Evolutionary conservation across 2,329 filamentous ascomycete species (phyloP).

Genomic region (Phaeomoniella chlamydospora): DNA sequence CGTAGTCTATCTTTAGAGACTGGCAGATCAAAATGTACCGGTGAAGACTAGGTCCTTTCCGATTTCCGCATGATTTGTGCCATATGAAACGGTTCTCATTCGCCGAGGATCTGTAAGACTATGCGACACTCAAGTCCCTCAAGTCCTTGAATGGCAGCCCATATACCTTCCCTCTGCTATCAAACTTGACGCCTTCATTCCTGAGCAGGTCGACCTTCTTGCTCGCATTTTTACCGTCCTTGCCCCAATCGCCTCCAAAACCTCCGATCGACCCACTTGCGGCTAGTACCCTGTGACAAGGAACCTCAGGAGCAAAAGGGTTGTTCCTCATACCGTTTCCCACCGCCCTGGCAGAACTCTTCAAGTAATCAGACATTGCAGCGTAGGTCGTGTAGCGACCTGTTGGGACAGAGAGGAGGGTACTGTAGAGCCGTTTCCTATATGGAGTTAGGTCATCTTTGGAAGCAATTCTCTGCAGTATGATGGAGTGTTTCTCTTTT

Average conservation of each 20-base stretch:
- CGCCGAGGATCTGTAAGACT: neutral
- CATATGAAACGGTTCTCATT: no score
- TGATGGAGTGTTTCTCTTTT: slow-evolving; percentile 2
- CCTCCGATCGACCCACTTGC: slow-evolving; percentile 26
- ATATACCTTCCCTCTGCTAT: slow-evolving; percentile 25
- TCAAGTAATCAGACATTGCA: slow-evolving; percentile 50
- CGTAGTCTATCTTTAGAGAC: no score
- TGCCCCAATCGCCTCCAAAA: slow-evolving; percentile 35
- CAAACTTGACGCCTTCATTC: slow-evolving; percentile 29
- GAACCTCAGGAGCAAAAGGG: slow-evolving; percentile 40
- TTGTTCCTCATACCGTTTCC: slow-evolving; percentile 65
- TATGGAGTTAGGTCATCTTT: slow-evolving; percentile 34
- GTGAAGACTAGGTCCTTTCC: no score
- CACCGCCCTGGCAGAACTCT: slow-evolving; percentile 60
- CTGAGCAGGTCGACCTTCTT: slow-evolving; percentile 25
- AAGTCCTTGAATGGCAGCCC: slow-evolving; percentile 15
- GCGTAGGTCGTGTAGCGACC: slow-evolving; percentile 69
- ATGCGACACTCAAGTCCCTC: slow-evolving; percentile 4
- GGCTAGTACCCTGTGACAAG: slow-evolving; percentile 21
- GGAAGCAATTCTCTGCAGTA: slow-evolving; percentile 24
- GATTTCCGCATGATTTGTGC: no score
- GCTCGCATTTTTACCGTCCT: slow-evolving; percentile 24
- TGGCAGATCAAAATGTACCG: no score
- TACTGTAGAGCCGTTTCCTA: slow-evolving; percentile 45
- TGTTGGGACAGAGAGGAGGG: slow-evolving; percentile 61